Evolutionary conservation across 2,329 filamentous ascomycete genomes (phyloP).

Genomic region (Penicillium sp.): DNA sequence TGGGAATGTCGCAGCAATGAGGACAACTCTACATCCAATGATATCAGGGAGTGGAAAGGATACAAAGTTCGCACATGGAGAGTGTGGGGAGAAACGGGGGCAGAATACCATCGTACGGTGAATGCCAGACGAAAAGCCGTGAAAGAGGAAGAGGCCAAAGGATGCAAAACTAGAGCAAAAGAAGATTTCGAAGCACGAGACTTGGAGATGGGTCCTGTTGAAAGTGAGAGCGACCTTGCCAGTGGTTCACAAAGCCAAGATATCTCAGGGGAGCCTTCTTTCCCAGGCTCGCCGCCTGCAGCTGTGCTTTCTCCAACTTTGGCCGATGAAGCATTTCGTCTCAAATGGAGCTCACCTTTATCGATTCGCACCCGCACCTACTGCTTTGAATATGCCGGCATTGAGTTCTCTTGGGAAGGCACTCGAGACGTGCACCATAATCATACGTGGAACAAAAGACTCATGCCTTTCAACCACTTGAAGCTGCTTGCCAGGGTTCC

Average conservation of each 20-base stretch:
- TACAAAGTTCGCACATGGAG: slow-evolving; percentile 17
- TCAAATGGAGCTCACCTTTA: slow-evolving; percentile 8
- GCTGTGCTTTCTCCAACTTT: neutral
- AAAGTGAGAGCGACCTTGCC: neutral
- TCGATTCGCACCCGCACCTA: slow-evolving; percentile 5
- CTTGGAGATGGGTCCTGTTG: neutral
- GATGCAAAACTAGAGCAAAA: neutral
- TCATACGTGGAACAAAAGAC: neutral
- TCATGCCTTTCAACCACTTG: slow-evolving; percentile 14
- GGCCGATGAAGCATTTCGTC: slow-evolving; percentile 5
- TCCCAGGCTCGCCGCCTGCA: neutral
- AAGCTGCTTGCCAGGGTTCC: slow-evolving; percentile 10
- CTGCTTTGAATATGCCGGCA: slow-evolving; percentile 7
- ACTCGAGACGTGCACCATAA: slow-evolving; percentile 7
- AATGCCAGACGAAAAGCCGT: slow-evolving; percentile 8
- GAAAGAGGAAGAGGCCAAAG: neutral
- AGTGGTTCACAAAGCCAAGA: neutral
- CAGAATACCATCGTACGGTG: slow-evolving; percentile 8
- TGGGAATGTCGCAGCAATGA: slow-evolving; percentile 12
- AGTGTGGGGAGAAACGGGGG: slow-evolving; percentile 16
- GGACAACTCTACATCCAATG: slow-evolving; percentile 6
- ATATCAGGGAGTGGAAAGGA: slow-evolving; percentile 9
- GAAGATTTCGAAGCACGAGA: neutral
- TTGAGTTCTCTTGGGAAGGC: slow-evolving; percentile 14
- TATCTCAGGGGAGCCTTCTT: neutral